Percentiles rank a stretch among this genome's conserved stretches.
Evolutionary conservation across 768 basidiomycete species (phyloP).

Genomic region (Russula olivacea): DNA sequence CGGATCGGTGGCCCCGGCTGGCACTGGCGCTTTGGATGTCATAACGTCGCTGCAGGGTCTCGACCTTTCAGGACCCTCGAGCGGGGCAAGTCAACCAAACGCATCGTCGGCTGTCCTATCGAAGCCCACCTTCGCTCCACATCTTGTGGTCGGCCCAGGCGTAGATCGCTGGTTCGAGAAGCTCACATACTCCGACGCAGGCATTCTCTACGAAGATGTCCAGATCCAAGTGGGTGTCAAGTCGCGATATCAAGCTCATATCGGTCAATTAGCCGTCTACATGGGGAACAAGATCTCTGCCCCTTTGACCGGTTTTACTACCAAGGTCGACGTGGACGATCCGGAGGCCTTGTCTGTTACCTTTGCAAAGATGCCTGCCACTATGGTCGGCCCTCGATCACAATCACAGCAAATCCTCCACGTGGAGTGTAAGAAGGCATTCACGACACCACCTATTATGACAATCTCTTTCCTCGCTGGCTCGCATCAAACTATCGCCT

Average conservation of each 20-base stretch:
- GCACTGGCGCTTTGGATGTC: constrained; percentile 47
- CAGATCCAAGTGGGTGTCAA: constrained; percentile 96
- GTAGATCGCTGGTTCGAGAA: constrained; percentile 89
- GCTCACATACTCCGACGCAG: constrained; percentile 71
- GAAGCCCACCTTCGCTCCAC: constrained; percentile 34
- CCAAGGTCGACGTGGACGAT: constrained; percentile 67
- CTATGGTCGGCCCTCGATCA: constrained; percentile 68
- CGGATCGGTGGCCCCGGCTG: constrained; percentile 29
- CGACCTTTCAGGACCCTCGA: constrained; percentile 45
- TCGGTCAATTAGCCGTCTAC: constrained; percentile 91
- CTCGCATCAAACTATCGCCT: constrained; percentile 77
- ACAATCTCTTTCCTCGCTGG: constrained; percentile 89
- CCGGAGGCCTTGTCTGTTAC: constrained; percentile 71
- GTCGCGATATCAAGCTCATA: constrained; percentile 90
- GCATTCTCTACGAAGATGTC: constrained; percentile 91
- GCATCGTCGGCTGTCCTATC: constrained; percentile 1
- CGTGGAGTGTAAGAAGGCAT: constrained; percentile 89
- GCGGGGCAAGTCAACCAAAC: constrained; percentile 26
- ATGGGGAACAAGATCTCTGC: constrained; percentile 92
- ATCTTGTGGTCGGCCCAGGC: constrained; percentile 59
- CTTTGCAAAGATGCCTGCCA: constrained; percentile 88
- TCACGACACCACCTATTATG: constrained; percentile 69
- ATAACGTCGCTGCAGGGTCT: constrained; percentile 79
- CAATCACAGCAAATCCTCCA: constrained; percentile 93
- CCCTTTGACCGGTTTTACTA: constrained; percentile 87